Percentiles rank a stretch among this genome's conserved stretches.
phyloP scores from a whole-genome alignment of 306 rosid genomes.

The Cyclanthera cordifolia region DNA sequence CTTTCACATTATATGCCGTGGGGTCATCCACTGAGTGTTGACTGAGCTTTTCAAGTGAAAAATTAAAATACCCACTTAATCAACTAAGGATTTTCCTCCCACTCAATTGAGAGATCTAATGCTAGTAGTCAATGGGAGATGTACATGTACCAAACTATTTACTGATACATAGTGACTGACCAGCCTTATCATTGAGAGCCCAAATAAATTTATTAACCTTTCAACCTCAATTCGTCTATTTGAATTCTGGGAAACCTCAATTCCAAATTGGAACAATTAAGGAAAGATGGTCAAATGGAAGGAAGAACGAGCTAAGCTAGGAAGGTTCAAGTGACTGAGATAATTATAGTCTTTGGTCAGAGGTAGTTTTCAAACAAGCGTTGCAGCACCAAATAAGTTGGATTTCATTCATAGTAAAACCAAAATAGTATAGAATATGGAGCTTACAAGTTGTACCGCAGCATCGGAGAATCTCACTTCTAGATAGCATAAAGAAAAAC shows the following conservation, averaged over 20 bases:
- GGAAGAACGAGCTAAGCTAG: background rate
- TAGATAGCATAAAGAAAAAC: background rate
- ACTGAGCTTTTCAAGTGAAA: slow-evolving; percentile 1
- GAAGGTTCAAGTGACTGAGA: background rate
- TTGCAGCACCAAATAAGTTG: background rate
- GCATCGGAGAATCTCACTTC: background rate
- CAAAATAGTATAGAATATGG: background rate
- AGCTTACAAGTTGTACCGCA: background rate
- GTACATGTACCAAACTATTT: slow-evolving; percentile 6
- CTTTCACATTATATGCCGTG: slow-evolving; percentile 13
- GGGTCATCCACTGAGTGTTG: slow-evolving; percentile 3
- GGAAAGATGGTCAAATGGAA: background rate
- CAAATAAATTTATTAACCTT: background rate
- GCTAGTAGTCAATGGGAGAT: background rate
- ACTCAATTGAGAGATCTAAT: background rate
- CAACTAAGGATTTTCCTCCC: background rate
- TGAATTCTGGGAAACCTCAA: background rate
- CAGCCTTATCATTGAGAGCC: background rate
- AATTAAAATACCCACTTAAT: background rate
- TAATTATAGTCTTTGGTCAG: background rate
- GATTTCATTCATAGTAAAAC: background rate
- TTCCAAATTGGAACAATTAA: background rate
- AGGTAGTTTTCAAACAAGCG: slow-evolving; percentile 2
- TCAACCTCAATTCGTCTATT: background rate
- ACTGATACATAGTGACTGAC: background rate